phyloP scores from a whole-genome alignment of 1,139 yeast genomes.

The Groenewaldozyma auringiensis region DNA sequence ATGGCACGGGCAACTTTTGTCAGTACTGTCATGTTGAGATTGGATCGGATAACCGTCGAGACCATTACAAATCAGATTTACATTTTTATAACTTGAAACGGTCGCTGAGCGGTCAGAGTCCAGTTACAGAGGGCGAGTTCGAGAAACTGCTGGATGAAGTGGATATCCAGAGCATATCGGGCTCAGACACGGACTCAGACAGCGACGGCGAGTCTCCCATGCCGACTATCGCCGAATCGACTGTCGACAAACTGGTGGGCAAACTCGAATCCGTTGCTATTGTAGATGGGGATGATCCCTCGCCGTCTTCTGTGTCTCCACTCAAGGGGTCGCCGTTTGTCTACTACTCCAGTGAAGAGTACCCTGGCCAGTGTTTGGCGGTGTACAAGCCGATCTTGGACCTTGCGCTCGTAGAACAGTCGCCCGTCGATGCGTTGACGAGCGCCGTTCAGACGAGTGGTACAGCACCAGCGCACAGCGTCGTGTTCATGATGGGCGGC shows the following conservation, averaged over 20 bases:
- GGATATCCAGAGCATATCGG: conserved; percentile 49
- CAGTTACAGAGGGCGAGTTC: conserved; percentile 52
- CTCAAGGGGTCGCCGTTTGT: conserved; percentile 48
- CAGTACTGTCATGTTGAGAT: conserved; percentile 17
- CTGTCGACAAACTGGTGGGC: conserved; percentile 1
- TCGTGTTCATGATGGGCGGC: conserved; percentile 90
- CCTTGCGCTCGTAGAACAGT: conserved; percentile 36
- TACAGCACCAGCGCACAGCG: conserved; percentile 40
- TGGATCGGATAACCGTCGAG: conserved; percentile 21
- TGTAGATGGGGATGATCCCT: conserved; percentile 25
- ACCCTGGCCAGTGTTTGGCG: conserved; percentile 51
- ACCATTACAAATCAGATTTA: conserved; percentile 55
- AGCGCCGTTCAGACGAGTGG: conserved; percentile 13
- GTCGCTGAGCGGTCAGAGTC: conserved; percentile 38
- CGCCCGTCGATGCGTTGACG: conserved; percentile 41
- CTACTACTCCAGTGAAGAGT: conserved; percentile 42
- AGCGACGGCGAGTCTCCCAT: conserved; percentile 33
- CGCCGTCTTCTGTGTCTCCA: conserved; percentile 12
- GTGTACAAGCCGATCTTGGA: conserved; percentile 60
- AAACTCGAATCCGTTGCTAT: conserved; percentile 2
- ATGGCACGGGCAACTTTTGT: conserved; percentile 12
- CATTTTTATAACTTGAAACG: conserved; percentile 58
- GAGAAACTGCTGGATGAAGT: conserved; percentile 46
- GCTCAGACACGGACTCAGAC: conserved; percentile 26
- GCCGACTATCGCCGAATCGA: conserved; percentile 1